Base-by-base conservation (phyloP, 768 basidiomycete genomes). In the Trametes maxima region DNA sequence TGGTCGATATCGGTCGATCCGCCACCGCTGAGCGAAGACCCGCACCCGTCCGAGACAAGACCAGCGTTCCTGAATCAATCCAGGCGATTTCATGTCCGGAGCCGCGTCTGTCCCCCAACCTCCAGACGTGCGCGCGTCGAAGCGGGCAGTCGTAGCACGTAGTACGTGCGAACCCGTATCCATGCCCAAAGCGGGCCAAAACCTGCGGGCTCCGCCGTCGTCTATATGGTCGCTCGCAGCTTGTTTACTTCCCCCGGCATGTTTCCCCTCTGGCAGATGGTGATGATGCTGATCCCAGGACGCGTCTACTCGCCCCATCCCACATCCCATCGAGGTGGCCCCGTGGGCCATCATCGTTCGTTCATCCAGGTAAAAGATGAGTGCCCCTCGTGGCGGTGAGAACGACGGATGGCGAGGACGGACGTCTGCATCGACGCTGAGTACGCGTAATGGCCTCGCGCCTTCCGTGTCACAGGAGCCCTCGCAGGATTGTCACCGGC, bases 261-360 rank as follows among this genome's bases (percentile, higher is more conserved):
- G 60, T 56, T 62, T 46, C 60, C 39, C 40, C 48, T 56, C 16
- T 62, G 60, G 54, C 60, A 62, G 60, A 62, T 62, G 54, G 54
- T 62, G 60, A 62, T 62, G 60, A 39, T 45, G 54, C 22, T 52
- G 16, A 47, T 54, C 28, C 28, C 28, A 33, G 52, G 44, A 39
- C 43, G 7, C 33, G 46, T 51, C 47, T 39, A 33, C 25, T 36
- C 40, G 43, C 42, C 10, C 21, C 33, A 40, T 24, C 17, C 19
- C n/a, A 35, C 59, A 47, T 19, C 11, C 11, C 36, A 25, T 39
- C 28, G 33, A 48, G 43, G 17, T n/a, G 17, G 39, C 39, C 28
- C 28, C 28, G 28, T 33, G 25, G 35, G 25, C 22, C 37, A 54
- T 54, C 45, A 54, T 17, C 28, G 28, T 33, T 33, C 28, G 28